These are phyloP conservation scores for Suhomyces kilbournensis DNA, from an alignment of 805 yeast species.

Conservation along the genomic window DNA sequence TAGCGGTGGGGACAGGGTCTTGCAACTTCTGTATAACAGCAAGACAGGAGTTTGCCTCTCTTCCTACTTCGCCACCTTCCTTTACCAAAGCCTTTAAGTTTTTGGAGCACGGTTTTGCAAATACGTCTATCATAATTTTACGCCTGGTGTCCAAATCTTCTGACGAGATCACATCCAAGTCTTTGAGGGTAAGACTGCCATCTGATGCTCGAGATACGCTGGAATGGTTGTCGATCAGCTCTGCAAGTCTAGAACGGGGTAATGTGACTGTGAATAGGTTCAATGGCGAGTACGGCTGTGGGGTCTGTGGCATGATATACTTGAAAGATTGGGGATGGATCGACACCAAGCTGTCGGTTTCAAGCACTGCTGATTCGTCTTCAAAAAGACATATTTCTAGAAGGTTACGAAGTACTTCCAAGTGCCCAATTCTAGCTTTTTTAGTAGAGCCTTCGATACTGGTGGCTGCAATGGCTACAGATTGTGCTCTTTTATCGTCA, in stretches of 20 bases:
- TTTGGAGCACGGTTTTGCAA: constrained; percentile 43
- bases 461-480: constrained; percentile 34
- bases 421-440: constrained; percentile 39
- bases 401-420: constrained; percentile 42
- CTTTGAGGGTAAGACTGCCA: constrained; percentile 27
- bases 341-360: constrained; percentile 24
- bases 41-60: constrained; percentile 37
- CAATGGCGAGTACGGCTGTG: constrained; percentile 64
- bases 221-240: neutral
- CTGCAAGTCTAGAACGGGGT: constrained; percentile 13
- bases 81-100: constrained; percentile 52
- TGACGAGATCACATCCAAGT: constrained; percentile 47
- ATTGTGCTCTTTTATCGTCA: constrained; percentile 33
- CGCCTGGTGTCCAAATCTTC: constrained; percentile 62
- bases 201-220: constrained; percentile 16
- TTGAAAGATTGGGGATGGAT: constrained; percentile 48
- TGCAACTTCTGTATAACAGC: constrained; percentile 10
- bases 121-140: constrained; percentile 52
- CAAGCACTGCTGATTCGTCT: constrained; percentile 16
- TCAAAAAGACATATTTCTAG: constrained; percentile 42
- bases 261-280: constrained; percentile 51
- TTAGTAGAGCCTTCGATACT: constrained; percentile 33
- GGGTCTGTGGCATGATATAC: constrained; percentile 52
- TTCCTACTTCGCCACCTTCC: constrained; percentile 75
- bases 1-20: neutral